Base-by-base conservation (phyloP, 495 filamentous ascomycete genomes). In the Aspergillus incahuasiensis region DNA sequence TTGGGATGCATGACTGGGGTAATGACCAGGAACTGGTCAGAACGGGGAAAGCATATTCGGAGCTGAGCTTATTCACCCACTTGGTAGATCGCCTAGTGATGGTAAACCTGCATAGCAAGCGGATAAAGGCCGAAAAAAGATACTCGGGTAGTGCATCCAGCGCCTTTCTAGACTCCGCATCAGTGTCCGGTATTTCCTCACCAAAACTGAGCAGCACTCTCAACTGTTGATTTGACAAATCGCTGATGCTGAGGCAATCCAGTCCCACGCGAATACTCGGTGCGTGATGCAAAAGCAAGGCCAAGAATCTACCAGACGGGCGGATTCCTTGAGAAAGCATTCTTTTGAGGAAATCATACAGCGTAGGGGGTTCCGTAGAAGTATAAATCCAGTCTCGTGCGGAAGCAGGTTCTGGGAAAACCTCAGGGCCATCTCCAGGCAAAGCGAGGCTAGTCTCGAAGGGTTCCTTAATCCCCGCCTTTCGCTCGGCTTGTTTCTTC, bases 401-500 rank as follows among this genome's bases (percentile, higher is more conserved):
- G 15, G 79, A 85, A 6, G 70, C 63, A 13, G 84, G 81, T 47
- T 80, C 76, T 1, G 81, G 68, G 34, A 75, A 68, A 22, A 83
- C 72, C 64, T 88, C 85, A 50, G 66, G 74, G 3, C 72, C 76
- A 65, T 90, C 86, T 2, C 86, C 86, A 0, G 86, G 79, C 11
- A 86, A 59, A 48, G 71, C 56, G 18, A 60, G 48, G 41, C 65
- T 66, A 38, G 28, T 54, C 11, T 64, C 48, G 48, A 35, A 48
- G 13, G 6, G 13, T 35, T 11, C 5, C 2, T 35, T 35, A 11
- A 9, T 15, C 69, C 55, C 32, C 60, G 61, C 9, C 52, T 28
- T 28, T 28, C 8, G 24, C 43, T 25, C 60, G 57, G 66, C 45
- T 25, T 58, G 38, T 46, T 64, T 47, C 59, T 70, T 63, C 64